Percentiles rank a stretch among this genome's conserved stretches.
phyloP scores from a whole-genome alignment of 192 early-diverging fungal species.

The Mortierella antarctica region DNA sequence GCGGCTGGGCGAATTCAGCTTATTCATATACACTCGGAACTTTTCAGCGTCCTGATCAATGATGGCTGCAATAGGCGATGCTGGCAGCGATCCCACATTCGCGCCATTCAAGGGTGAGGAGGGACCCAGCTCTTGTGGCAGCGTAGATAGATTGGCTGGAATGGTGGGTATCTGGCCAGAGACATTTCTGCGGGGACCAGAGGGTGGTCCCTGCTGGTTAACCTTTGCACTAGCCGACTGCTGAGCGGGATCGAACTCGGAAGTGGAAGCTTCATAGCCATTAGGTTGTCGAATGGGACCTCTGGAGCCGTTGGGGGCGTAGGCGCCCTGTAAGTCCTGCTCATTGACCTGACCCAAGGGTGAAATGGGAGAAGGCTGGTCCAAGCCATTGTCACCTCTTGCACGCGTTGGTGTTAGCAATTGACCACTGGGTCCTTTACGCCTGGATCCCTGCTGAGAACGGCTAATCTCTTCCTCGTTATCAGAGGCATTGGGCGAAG shows the following conservation, averaged over 20 bases:
- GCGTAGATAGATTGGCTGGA: not conserved
- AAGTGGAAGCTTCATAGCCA: constrained; percentile 1
- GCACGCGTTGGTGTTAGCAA: constrained; percentile 26
- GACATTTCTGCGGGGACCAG: constrained; percentile 16
- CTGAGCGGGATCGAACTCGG: constrained; percentile 3
- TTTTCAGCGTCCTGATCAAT: constrained; percentile 54
- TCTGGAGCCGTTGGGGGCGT: constrained; percentile 1
- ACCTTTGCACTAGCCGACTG: constrained; percentile 2
- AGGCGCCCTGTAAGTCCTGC: constrained; percentile 12
- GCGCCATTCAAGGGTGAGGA: constrained; percentile 13
- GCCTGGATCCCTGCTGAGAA: constrained; percentile 14
- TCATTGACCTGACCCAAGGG: constrained; percentile 3
- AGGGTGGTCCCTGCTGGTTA: constrained; percentile 1
- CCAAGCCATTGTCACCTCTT: constrained; percentile 15
- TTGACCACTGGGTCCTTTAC: constrained; percentile 20
- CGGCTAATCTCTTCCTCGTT: constrained; percentile 42
- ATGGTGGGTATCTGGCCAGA: constrained; percentile 36
- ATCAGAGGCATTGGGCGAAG: constrained; percentile 23
- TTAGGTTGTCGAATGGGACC: constrained; percentile 10
- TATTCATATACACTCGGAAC: constrained; percentile 47
- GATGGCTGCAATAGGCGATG: constrained; percentile 40
- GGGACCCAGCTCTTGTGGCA: constrained; percentile 1
- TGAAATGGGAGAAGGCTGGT: constrained; percentile 28
- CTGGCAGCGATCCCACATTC: not conserved
- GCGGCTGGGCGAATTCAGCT: constrained; percentile 17